These are phyloP conservation scores for Knoxia roxburghii DNA, from an alignment of 257 asterid species.

Conservation along the genomic window DNA sequence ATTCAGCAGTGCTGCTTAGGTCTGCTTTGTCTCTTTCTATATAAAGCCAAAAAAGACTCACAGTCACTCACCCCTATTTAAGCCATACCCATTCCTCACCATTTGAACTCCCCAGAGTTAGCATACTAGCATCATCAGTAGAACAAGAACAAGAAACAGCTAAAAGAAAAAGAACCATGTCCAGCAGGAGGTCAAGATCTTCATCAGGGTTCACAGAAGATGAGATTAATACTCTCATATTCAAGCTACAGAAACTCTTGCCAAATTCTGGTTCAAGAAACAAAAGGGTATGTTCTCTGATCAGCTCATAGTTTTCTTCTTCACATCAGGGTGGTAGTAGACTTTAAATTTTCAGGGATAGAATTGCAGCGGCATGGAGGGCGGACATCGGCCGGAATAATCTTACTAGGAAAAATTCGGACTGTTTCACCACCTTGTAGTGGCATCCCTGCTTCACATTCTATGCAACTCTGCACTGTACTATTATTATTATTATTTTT, in stretches of 20 bases:
- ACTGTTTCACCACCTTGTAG: too few species aligned
- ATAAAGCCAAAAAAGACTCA: constrained; percentile 14
- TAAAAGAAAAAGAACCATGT: constrained; percentile 20
- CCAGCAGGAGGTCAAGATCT: constrained; percentile 37
- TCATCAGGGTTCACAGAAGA: constrained; percentile 41
- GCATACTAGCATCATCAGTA: neutral
- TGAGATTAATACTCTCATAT: constrained; percentile 51
- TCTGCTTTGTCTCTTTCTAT: constrained; percentile 24
- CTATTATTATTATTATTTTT: neutral
- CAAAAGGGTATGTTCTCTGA: constrained; percentile 41
- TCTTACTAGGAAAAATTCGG: too few species aligned
- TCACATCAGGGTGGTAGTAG: too few species aligned
- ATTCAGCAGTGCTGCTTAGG: constrained; percentile 12
- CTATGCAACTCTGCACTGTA: neutral
- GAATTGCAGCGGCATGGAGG: too few species aligned
- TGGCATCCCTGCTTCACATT: too few species aligned
- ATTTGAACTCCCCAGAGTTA: constrained; percentile 10
- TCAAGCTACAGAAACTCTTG: constrained; percentile 47
- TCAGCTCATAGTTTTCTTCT: neutral
- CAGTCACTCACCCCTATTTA: constrained; percentile 30
- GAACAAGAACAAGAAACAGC: neutral
- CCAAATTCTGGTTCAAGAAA: constrained; percentile 39
- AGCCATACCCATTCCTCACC: constrained; percentile 20
- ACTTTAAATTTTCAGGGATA: too few species aligned
- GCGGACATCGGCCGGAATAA: too few species aligned